Percentiles rank a stretch among this genome's conserved stretches.
Evolutionary conservation across 2,329 filamentous ascomycete species (phyloP).

Genomic region (Colletotrichum camelliae): DNA sequence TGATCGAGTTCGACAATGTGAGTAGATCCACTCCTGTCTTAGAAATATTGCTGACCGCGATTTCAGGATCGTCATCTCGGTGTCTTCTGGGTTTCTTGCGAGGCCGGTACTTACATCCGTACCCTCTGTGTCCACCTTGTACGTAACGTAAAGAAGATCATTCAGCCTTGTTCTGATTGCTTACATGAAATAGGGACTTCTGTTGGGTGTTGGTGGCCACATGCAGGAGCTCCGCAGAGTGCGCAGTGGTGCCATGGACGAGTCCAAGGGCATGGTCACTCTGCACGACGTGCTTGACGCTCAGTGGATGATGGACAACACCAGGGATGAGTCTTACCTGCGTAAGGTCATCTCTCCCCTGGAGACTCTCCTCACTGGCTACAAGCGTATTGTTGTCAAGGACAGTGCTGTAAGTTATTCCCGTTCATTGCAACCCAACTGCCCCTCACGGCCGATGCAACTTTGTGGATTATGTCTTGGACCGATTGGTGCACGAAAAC

Average conservation of each 20-base stretch:
- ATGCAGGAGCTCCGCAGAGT: conserved; percentile 99
- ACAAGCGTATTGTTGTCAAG: conserved; percentile 98
- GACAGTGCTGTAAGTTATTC: conserved; percentile 66
- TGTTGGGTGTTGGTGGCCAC: conserved; percentile 85
- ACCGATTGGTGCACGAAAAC: not conserved
- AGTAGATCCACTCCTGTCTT: not conserved
- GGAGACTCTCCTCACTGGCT: conserved; percentile 88
- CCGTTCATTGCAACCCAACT: conserved; percentile 2
- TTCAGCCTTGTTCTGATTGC: conserved; percentile 4
- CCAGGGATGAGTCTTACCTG: conserved; percentile 85
- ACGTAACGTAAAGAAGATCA: conserved; percentile 44
- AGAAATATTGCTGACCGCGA: conserved; percentile 4
- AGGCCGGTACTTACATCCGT: conserved; percentile 98
- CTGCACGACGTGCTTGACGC: conserved; percentile 95
- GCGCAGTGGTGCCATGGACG: conserved; percentile 92
- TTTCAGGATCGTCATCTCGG: conserved; percentile 81
- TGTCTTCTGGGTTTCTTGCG: conserved; percentile 99
- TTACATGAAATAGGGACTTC: conserved; percentile 52
- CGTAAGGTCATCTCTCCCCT: conserved; percentile 90
- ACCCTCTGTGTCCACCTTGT: conserved; percentile 91
- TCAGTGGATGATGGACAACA: conserved; percentile 96
- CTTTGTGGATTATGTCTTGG: not conserved
- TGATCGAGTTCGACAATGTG: conserved; percentile 92
- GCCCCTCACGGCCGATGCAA: not conserved
- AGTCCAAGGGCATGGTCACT: conserved; percentile 87